Evolutionary conservation across 2,329 filamentous ascomycete species (phyloP), one percentile per base, ranked within the genome.

Genomic region (Colletotrichum spaethianum): DNA sequence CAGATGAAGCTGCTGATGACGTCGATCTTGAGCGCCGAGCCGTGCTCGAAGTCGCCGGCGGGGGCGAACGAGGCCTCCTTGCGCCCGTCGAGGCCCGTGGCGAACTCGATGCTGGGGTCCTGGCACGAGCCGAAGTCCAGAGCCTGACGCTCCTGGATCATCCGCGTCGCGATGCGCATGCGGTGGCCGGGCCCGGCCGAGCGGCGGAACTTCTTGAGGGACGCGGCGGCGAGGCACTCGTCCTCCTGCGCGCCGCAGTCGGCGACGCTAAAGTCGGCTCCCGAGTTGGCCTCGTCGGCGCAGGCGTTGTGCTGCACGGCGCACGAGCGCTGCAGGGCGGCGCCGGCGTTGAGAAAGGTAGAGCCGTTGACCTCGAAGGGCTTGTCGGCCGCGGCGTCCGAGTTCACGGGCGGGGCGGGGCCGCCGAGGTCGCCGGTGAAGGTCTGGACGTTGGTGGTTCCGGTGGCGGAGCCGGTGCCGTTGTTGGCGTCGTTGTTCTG

Each of bases 331-430:
- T 83, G 81, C 69, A 86, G 77, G 14, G 86, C 86, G n/a, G 84
- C 85, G 64, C 81, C 83, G 8, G 78, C 75, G 75, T 84, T 84
- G 3, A 86, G 82, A 79, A 91, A 92, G 72, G 85, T 89, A 57
- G 85, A 85, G n/a, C 84, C 86, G 69, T 87, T 90, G 74, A 90
- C 90, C 60, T 78, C 81, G 78, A 88, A 89, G 57, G 85, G 85
- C 36, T 83, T 82, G 66, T 81, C 77, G 14, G 72, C 50, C 38
- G 70, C 31, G 3, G 78, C 77, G 1, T 81, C 80, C 70, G 79
- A 81, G 75, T 80, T 74, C 28, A 87, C 84, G 6, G 86, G 77
- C 1, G 85, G 84, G 1, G 84, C 75, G 0, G 84, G 74, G 44
- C 83, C 85, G 40, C 85, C 83, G 52, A 83, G 81, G 66, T 80